Evolutionary conservation across 2,329 filamentous ascomycete species (phyloP), one percentile per base, ranked within the genome.

Genomic region (Ilyonectria robusta): DNA sequence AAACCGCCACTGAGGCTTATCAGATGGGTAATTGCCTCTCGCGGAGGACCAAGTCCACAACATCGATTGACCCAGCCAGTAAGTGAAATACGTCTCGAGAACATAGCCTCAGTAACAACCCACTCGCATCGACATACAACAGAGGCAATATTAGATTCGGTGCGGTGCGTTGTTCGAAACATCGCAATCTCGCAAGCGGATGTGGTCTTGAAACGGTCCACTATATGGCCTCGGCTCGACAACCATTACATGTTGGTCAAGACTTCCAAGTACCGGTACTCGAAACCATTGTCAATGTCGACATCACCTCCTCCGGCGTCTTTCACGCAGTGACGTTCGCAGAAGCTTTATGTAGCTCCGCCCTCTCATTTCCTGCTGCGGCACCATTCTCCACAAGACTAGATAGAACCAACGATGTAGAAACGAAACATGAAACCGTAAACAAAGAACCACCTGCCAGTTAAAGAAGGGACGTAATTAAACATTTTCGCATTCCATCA

Each of bases 401-500:
- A 21, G 40, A 29, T 10, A 21, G 40, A 29, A 62, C 31, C 44
- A 50, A 50, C 51, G 26, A 42, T 26, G 13, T 10, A 19, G 31
- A 46, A 50, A 50, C 54, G 23, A 42, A 26, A 31, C 33, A 42
- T 21, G 51, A 48, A 56, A 10, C 44, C 15, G 26, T 42, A 26
- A 48, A 23, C 23, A 42, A n/a, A 26, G 59, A 31, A 8, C n/a
- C 17, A 17, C 42, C 26, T 58, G 53, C 42, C 31, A 15, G 33
- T 21, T 11, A 29, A 55, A 29, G 55, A 31, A 44, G 37, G 40
- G 35, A 53, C 31, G 61, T 66, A 40, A 74, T 74, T 72, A 75
- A 66, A 67, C 59, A 63, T 66, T 66, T 66, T 65, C 62, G 61
- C 65, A 70, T 71, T 66, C 65, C 69, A 66, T 73, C 70, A 72